Percentiles rank a stretch among this genome's conserved stretches.
These are phyloP conservation scores for Murraya koenigii DNA, from an alignment of 345 rosid genomes.

Conservation along the genomic window DNA sequence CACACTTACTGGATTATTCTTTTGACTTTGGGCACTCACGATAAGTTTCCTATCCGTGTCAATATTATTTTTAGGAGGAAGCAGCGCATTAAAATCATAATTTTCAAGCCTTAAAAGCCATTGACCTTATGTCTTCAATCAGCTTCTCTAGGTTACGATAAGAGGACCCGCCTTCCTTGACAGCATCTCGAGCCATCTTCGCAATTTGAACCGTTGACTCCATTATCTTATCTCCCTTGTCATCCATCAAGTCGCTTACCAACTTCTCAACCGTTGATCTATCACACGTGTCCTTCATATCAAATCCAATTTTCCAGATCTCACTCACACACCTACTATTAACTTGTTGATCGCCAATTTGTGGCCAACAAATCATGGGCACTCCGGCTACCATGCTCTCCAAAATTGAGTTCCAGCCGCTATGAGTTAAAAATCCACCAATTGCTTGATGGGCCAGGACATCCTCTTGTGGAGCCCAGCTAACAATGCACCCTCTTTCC, in stretches of 20 bases:
- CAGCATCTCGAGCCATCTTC: constrained; percentile 23
- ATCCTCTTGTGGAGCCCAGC: constrained; percentile 29
- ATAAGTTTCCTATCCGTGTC: no score
- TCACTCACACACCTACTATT: constrained; percentile 34
- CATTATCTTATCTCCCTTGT: constrained; percentile 11
- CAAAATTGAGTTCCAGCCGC: constrained; percentile 30
- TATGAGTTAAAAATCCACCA: constrained; percentile 39
- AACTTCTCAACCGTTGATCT: constrained; percentile 19
- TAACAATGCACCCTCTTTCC: constrained; percentile 13
- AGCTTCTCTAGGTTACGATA: constrained; percentile 31
- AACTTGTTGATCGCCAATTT: constrained; percentile 33
- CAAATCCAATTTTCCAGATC: constrained; percentile 33
- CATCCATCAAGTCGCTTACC: constrained; percentile 25
- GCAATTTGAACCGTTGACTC: constrained; percentile 28
- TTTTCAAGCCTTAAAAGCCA: background rate
- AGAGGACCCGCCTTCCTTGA: constrained; percentile 42
- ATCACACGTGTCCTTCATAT: constrained; percentile 32
- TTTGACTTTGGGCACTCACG: no score
- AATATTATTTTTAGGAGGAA: no score
- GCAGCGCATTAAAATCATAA: background rate
- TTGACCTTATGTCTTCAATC: constrained; percentile 35
- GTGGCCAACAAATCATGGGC: constrained; percentile 41
- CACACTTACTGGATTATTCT: no score
- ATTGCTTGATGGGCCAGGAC: constrained; percentile 28
- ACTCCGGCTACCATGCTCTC: constrained; percentile 33